Conservation (phyloP, 225 moss, liverwort and hornwort species). For the Bryum argenteum region DNA sequence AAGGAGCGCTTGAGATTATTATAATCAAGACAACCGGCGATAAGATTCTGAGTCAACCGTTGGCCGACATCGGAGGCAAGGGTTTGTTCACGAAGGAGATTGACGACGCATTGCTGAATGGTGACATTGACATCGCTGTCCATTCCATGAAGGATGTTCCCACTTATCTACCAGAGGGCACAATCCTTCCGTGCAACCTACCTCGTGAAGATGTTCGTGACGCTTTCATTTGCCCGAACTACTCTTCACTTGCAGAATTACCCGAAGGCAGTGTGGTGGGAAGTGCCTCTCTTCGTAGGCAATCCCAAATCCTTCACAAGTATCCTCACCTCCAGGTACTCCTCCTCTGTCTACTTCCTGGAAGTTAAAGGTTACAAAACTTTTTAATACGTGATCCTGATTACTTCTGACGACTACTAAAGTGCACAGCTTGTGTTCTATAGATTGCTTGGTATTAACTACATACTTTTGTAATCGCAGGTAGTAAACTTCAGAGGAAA, state of each 20-base stretch:
- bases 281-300: slow-evolving; percentile 74
- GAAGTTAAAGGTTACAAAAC: no score
- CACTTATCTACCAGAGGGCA: slow-evolving; percentile 49
- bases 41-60: slow-evolving; percentile 82
- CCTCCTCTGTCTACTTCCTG: not conserved
- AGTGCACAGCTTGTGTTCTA: not conserved
- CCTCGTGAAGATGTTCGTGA: slow-evolving; percentile 75
- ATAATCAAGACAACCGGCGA: slow-evolving; percentile 89
- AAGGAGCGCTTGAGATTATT: slow-evolving; percentile 78
- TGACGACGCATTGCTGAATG: slow-evolving; percentile 70
- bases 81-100: slow-evolving; percentile 90
- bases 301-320: slow-evolving; percentile 76
- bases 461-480: slow-evolving; percentile 31
- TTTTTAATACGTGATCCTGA: not conserved
- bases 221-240: slow-evolving; percentile 73
- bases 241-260: slow-evolving; percentile 66
- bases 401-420: not conserved
- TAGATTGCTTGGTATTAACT: not conserved
- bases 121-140: slow-evolving; percentile 77
- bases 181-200: slow-evolving; percentile 55
- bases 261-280: slow-evolving; percentile 79
- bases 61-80: slow-evolving; percentile 88
- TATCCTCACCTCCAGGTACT: slow-evolving; percentile 64
- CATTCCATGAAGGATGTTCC: slow-evolving; percentile 80
- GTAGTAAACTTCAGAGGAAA: slow-evolving; percentile 83